Base-by-base conservation (phyloP, 2,329 filamentous ascomycete species). In the Monosporascus cannonballus region DNA sequence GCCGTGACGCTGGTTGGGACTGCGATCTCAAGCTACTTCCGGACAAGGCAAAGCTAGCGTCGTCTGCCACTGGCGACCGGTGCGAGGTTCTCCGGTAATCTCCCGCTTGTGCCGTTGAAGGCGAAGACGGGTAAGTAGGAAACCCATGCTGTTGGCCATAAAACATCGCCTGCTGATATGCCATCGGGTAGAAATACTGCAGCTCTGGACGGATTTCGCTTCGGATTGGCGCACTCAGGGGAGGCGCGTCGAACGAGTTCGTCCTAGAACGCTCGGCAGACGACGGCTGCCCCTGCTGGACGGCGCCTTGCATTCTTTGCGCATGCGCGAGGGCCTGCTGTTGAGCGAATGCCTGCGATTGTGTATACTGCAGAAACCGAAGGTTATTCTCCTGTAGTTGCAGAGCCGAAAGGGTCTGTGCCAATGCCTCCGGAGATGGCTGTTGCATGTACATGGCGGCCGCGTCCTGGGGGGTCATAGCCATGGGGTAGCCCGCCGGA, bases 181-280 rank as follows among this genome's bases (percentile, higher is more conserved):
- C 73, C 62, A 73, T 70, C 45, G 65, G 76, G 56, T 81, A 75
- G 54, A 76, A 73, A 63, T 78, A 85, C 24, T 46, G 42, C 57
- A 83, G 64, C 14, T 86, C 82, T 1, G 77, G 77, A 9, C 78
- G 76, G 51, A 82, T 64, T 15, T 85, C 81, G 2, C 75, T 76
- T 7, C 77, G 76, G 3, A 84, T 63, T 2, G 83, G 80, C 1
- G 81, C 79, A n/a, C 75, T 79, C 38, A 84, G 64, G 5, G 83
- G 82, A 18, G 79, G 74, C 51, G 79, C 83, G 60, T 86, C 83
- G 61, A 85, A 81, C 14, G 82, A 85, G 62, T 80, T 83, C 6
- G 81, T 84, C 55, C 83, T 76, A 38, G 81, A 79, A 56, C 83
- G 70, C 61, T 81, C 75, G 30, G 69, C 63, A 50, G 75, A 64